Evolutionary conservation across 345 rosid genomes (phyloP).

Genomic region (Chamaenerion angustifolium): DNA sequence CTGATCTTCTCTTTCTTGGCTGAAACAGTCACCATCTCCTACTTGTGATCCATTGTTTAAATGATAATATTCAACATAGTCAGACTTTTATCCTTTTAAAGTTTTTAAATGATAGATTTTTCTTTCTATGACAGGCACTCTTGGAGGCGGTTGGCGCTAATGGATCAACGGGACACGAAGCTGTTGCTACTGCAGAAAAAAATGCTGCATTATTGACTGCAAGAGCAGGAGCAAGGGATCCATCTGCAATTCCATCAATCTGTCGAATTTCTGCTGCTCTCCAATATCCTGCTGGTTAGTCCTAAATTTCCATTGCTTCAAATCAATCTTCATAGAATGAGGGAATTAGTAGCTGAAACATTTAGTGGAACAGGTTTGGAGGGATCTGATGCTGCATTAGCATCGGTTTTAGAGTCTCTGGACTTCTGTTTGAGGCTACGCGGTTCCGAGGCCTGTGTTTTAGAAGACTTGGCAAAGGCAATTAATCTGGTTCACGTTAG

Average conservation of each 20-base stretch:
- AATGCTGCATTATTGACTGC: slow-evolving; percentile 88
- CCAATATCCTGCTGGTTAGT: slow-evolving; percentile 84
- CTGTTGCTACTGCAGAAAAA: slow-evolving; percentile 78
- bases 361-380: slow-evolving; percentile 42
- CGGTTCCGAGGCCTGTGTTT: slow-evolving; percentile 84
- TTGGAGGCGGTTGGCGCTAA: slow-evolving; percentile 75
- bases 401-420: slow-evolving; percentile 71
- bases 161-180: slow-evolving; percentile 88
- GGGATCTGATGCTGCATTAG: slow-evolving; percentile 85
- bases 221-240: slow-evolving; percentile 98
- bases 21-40: too few relatives aligned
- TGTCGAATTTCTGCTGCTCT: slow-evolving; percentile 93
- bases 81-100: too few relatives aligned
- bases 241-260: slow-evolving; percentile 95
- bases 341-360: too few relatives aligned
- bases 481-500: slow-evolving; percentile 70
- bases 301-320: slow-evolving; percentile 1
- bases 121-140: slow-evolving; percentile 43
- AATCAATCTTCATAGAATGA: too few relatives aligned
- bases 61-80: too few relatives aligned
- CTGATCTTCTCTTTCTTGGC: background rate
- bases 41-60: too few relatives aligned
- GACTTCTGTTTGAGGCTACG: slow-evolving; percentile 83
- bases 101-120: too few relatives aligned
- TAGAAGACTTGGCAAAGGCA: slow-evolving; percentile 85